Conservation (phyloP, 805 yeast species). For the Saturnispora zaruensis region DNA sequence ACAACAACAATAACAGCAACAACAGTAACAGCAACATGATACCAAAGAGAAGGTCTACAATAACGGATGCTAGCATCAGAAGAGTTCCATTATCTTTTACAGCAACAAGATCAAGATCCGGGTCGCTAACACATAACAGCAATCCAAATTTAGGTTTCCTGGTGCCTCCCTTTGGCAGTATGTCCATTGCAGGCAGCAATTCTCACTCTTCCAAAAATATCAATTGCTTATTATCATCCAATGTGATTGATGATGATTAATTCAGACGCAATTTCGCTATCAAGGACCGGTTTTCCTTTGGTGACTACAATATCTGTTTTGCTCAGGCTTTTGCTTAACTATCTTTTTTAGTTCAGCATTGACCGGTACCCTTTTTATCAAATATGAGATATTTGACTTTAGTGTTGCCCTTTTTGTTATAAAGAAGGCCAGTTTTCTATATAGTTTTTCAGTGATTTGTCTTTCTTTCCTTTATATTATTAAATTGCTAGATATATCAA, state of each 20-base stretch:
- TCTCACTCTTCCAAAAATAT: background rate
- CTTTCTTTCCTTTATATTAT: background rate
- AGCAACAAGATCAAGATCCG: slow-evolving; percentile 9
- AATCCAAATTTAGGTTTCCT: slow-evolving; percentile 1
- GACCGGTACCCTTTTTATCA: background rate
- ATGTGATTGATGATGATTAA: background rate
- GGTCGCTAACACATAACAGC: slow-evolving; percentile 6
- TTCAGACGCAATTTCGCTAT: background rate
- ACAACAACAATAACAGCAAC: background rate
- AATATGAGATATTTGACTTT: background rate
- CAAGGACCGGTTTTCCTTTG: background rate
- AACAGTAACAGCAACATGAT: background rate
- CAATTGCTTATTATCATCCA: background rate
- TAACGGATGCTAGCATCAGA: slow-evolving; percentile 19
- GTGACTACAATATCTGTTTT: background rate
- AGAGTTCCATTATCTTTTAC: slow-evolving; percentile 11
- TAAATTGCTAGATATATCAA: background rate
- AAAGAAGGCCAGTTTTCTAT: background rate
- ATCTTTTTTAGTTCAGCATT: background rate
- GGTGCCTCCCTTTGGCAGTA: slow-evolving; percentile 3
- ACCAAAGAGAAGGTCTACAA: slow-evolving; percentile 21
- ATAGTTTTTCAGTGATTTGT: background rate
- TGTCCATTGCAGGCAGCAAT: background rate
- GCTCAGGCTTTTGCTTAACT: background rate
- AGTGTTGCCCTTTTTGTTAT: background rate